Conservation (phyloP, 2,329 filamentous ascomycete genomes). For the Sporothrix variecibatus region DNA sequence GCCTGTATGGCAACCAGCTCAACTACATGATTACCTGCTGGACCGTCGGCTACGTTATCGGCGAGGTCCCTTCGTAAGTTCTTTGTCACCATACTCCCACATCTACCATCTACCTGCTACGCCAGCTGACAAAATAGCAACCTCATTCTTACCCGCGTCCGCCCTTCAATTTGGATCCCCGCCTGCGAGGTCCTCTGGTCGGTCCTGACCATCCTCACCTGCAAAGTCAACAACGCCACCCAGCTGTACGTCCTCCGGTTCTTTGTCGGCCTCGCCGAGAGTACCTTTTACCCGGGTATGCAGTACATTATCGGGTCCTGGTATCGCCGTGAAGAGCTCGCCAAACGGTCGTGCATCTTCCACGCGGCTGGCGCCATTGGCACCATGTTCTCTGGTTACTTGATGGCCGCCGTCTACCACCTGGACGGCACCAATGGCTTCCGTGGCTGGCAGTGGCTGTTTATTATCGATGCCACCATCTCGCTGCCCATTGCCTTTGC, state of each 20-base stretch:
- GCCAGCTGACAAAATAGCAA: slow-evolving; percentile 31
- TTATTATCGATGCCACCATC: slow-evolving; percentile 60
- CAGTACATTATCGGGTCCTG: slow-evolving; percentile 49
- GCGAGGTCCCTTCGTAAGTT: slow-evolving; percentile 40
- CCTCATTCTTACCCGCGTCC: slow-evolving; percentile 43
- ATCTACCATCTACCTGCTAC: background rate
- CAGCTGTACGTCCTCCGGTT: slow-evolving; percentile 48
- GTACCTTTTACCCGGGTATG: slow-evolving; percentile 44
- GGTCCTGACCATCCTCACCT: slow-evolving; percentile 39
- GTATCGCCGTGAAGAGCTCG: slow-evolving; percentile 49
- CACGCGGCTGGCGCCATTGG: slow-evolving; percentile 54
- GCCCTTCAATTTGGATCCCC: slow-evolving; percentile 48
- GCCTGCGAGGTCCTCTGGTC: slow-evolving; percentile 44
- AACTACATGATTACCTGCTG: slow-evolving; percentile 40
- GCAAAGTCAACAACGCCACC: slow-evolving; percentile 37
- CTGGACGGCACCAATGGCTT: slow-evolving; percentile 52
- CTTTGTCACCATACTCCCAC: background rate
- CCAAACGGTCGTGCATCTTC: slow-evolving; percentile 53
- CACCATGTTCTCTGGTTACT: slow-evolving; percentile 59
- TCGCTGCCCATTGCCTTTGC: slow-evolving; percentile 57
- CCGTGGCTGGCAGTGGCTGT: slow-evolving; percentile 58
- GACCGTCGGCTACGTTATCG: slow-evolving; percentile 45
- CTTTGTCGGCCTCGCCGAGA: slow-evolving; percentile 47
- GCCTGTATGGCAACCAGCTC: slow-evolving; percentile 45
- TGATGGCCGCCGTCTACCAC: slow-evolving; percentile 57